Evolutionary conservation across 1,284 basidiomycete genomes (phyloP).

Genomic region (Ustilago loliicola): DNA sequence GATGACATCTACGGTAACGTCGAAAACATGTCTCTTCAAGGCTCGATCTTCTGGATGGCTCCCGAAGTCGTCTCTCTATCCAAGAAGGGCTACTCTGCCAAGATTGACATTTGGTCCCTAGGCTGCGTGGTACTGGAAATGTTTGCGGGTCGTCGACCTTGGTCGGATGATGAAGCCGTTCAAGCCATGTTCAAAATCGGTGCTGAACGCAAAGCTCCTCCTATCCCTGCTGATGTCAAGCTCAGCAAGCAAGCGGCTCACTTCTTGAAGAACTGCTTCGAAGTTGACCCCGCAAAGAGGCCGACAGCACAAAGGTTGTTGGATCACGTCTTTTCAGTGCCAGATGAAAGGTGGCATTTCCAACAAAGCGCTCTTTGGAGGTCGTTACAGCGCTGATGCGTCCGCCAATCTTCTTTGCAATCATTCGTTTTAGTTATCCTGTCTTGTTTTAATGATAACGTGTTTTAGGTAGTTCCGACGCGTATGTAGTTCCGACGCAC

Average conservation of each 20-base stretch:
- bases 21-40: slow-evolving; percentile 85
- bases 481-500: no score
- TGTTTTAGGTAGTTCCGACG: no score
- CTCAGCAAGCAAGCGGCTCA: slow-evolving; percentile 83
- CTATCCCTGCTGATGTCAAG: slow-evolving; percentile 85
- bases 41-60: slow-evolving; percentile 99
- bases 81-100: slow-evolving; percentile 86
- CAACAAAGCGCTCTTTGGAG: slow-evolving; percentile 55
- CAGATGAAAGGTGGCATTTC: slow-evolving; percentile 61
- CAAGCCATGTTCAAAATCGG: slow-evolving; percentile 95
- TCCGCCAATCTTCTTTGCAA: neutral
- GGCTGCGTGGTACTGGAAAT: slow-evolving; percentile 98
- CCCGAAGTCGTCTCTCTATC: slow-evolving; percentile 91
- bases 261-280: slow-evolving; percentile 90
- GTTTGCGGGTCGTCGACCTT: slow-evolving; percentile 94
- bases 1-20: slow-evolving; percentile 85
- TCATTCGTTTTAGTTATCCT: neutral
- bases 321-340: slow-evolving; percentile 81
- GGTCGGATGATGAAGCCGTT: slow-evolving; percentile 88
- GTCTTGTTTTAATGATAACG: slow-evolving; percentile 13
- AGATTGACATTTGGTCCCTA: slow-evolving; percentile 98
- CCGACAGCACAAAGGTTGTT: slow-evolving; percentile 86
- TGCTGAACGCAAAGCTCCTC: slow-evolving; percentile 84
- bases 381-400: slow-evolving; percentile 25
- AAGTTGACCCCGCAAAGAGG: slow-evolving; percentile 86